Evolutionary conservation across 1,284 basidiomycete genomes (phyloP).

Genomic region (Malassezia restricta): DNA sequence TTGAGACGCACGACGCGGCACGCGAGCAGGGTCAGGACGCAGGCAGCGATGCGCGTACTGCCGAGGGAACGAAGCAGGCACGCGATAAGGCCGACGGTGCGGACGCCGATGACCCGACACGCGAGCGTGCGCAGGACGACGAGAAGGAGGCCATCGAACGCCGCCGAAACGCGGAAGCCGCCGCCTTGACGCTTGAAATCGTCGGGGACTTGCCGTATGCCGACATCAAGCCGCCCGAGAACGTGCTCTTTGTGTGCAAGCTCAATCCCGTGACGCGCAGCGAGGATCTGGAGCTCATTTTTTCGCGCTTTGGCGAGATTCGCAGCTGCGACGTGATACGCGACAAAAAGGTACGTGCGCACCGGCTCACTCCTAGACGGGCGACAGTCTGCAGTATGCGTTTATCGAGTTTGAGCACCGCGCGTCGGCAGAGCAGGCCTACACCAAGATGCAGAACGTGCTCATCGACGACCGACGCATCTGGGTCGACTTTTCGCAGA

Average conservation of each 20-base stretch:
- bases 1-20: neutral
- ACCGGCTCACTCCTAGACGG: slow-evolving; percentile 51
- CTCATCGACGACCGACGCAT: slow-evolving; percentile 96
- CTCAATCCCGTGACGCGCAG: slow-evolving; percentile 87
- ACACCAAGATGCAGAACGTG: slow-evolving; percentile 99
- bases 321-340: slow-evolving; percentile 94
- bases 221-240: slow-evolving; percentile 92
- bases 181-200: slow-evolving; percentile 95
- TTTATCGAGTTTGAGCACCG: slow-evolving; percentile 95
- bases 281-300: slow-evolving; percentile 94
- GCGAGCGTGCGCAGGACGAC: neutral
- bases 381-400: slow-evolving; percentile 91
- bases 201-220: slow-evolving; percentile 97
- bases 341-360: slow-evolving; percentile 58
- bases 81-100: neutral
- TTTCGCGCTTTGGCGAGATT: slow-evolving; percentile 84
- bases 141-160: slow-evolving; percentile 54
- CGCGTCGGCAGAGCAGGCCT: slow-evolving; percentile 87
- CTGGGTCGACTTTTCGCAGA: slow-evolving; percentile 82
- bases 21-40: neutral
- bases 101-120: neutral
- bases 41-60: neutral
- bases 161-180: slow-evolving; percentile 73
- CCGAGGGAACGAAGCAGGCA: neutral
- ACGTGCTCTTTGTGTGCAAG: slow-evolving; percentile 97